Conservation (phyloP, 2,329 filamentous ascomycete species). For the Botrytis medusae region DNA sequence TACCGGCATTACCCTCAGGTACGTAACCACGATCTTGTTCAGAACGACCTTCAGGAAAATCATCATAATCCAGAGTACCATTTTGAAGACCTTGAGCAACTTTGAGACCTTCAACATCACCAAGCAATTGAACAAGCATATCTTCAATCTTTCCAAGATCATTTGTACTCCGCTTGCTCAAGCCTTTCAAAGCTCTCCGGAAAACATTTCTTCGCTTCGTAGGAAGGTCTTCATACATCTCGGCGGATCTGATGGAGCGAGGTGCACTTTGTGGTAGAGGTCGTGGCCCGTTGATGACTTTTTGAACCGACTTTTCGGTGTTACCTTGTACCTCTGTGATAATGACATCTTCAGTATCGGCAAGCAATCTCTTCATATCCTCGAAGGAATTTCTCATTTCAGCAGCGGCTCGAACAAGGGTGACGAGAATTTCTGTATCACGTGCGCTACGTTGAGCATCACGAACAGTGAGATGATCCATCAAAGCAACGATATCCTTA, state of each 20-base stretch:
- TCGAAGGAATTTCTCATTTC: slow-evolving; percentile 98
- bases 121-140: slow-evolving; percentile 88
- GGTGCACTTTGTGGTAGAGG: slow-evolving; percentile 67
- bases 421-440: slow-evolving; percentile 94
- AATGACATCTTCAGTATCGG: slow-evolving; percentile 85
- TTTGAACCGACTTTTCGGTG: slow-evolving; percentile 81
- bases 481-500: slow-evolving; percentile 92
- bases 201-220: slow-evolving; percentile 93
- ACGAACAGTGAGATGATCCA: slow-evolving; percentile 97
- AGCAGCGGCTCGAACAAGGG: slow-evolving; percentile 86
- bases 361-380: slow-evolving; percentile 89
- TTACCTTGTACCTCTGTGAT: slow-evolving; percentile 85
- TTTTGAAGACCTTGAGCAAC: slow-evolving; percentile 50
- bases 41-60: slow-evolving; percentile 61
- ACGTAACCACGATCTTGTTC: slow-evolving; percentile 77
- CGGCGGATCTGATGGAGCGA: slow-evolving; percentile 50
- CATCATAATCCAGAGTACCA: slow-evolving; percentile 65
- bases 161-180: slow-evolving; percentile 83
- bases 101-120: slow-evolving; percentile 85
- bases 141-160: slow-evolving; percentile 87
- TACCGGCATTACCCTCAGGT: slow-evolving; percentile 76
- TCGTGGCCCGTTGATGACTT: slow-evolving; percentile 79
- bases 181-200: slow-evolving; percentile 84
- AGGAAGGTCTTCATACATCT: slow-evolving; percentile 54
- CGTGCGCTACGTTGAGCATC: slow-evolving; percentile 95